Evolutionary conservation across 2,329 filamentous ascomycete genomes (phyloP).

Genomic region (Rachicladosporium sp.): DNA sequence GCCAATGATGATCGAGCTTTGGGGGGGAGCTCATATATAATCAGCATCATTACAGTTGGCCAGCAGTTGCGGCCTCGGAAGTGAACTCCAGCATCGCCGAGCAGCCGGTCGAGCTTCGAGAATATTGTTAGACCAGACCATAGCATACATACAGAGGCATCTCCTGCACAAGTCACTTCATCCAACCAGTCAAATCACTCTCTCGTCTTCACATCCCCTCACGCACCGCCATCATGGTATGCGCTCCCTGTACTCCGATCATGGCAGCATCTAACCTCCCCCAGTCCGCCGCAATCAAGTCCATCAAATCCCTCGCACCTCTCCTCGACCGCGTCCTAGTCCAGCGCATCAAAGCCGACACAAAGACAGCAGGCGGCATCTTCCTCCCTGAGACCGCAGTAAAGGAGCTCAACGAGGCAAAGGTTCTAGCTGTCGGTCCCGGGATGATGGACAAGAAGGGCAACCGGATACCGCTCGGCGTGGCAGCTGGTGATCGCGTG

Average conservation of each 20-base stretch:
- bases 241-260: too few relatives aligned
- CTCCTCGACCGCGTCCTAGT: slow-evolving; percentile 97
- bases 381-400: slow-evolving; percentile 94
- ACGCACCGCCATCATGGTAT: slow-evolving; percentile 18
- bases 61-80: too few relatives aligned
- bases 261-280: not conserved
- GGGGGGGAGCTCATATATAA: too few relatives aligned
- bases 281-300: slow-evolving; percentile 58
- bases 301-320: slow-evolving; percentile 86
- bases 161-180: too few relatives aligned
- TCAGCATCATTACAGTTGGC: too few relatives aligned
- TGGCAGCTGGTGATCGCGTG: slow-evolving; percentile 75
- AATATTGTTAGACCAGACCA: slow-evolving; percentile 3
- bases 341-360: slow-evolving; percentile 92
- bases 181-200: too few relatives aligned
- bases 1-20: too few relatives aligned
- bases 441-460: slow-evolving; percentile 80
- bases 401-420: slow-evolving; percentile 97
- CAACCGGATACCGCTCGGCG: slow-evolving; percentile 74
- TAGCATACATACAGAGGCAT: too few relatives aligned
- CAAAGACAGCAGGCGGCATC: slow-evolving; percentile 93
- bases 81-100: too few relatives aligned
- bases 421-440: slow-evolving; percentile 88
- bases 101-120: slow-evolving; percentile 2
- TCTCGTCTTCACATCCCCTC: too few relatives aligned